Conservation (phyloP, 495 filamentous ascomycete species). For the Neurospora sp. region DNA sequence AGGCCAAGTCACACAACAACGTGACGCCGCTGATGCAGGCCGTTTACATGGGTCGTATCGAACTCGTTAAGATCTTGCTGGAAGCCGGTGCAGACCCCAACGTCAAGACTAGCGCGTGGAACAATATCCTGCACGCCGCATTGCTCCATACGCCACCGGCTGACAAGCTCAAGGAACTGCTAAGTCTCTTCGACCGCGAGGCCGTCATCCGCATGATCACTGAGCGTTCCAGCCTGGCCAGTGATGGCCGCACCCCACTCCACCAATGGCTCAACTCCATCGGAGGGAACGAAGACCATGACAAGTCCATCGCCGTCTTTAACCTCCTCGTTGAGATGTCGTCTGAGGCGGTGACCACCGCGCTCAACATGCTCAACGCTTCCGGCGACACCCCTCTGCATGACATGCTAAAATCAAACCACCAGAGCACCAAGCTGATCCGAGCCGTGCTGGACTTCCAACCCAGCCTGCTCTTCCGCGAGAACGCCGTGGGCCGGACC, state of each 20-base stretch:
- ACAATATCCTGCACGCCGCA: conserved; percentile 52
- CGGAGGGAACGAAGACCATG: not conserved
- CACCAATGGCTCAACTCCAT: conserved; percentile 25
- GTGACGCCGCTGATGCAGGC: conserved; percentile 54
- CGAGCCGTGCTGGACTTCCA: conserved; percentile 43
- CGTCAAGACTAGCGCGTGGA: conserved; percentile 37
- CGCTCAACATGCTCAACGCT: conserved; percentile 53
- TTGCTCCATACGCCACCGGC: conserved; percentile 24
- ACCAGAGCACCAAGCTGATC: conserved; percentile 23
- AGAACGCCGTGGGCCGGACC: conserved; percentile 63
- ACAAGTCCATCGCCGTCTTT: conserved; percentile 19
- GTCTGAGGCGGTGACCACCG: conserved; percentile 25
- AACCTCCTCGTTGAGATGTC: conserved; percentile 42
- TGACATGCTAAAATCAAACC: conserved; percentile 26
- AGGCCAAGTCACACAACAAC: conserved; percentile 43
- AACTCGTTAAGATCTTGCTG: conserved; percentile 50
- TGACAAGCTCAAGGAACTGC: conserved; percentile 29
- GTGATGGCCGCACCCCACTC: conserved; percentile 29
- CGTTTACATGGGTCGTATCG: conserved; percentile 37
- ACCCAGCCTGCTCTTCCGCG: conserved; percentile 49
- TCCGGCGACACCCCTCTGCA: conserved; percentile 60
- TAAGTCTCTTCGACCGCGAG: conserved; percentile 43
- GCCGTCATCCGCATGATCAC: conserved; percentile 29
- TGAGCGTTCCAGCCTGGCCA: conserved; percentile 26
- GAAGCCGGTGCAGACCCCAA: conserved; percentile 55